Evolutionary conservation across 2,329 filamentous ascomycete species (phyloP).

Genomic region (Venturia pyrina): DNA sequence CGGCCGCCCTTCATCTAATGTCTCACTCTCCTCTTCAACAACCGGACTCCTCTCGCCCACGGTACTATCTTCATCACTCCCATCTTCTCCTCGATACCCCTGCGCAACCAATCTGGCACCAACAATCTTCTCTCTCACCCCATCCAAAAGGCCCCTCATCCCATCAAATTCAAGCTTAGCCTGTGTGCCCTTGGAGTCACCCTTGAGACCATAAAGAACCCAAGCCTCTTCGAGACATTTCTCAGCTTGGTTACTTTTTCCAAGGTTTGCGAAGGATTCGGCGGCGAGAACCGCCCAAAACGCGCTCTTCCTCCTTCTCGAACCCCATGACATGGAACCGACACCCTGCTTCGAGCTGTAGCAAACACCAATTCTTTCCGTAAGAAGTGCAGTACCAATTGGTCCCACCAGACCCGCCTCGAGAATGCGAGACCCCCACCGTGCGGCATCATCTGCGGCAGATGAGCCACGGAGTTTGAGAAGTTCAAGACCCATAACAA

Average conservation of each 20-base stretch:
- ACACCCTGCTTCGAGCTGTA: conserved; percentile 62
- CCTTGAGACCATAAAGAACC: conserved; percentile 38
- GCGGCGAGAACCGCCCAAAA: conserved; percentile 80
- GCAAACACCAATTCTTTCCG: conserved; percentile 76
- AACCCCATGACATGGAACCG: conserved; percentile 58
- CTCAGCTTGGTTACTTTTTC: conserved; percentile 69
- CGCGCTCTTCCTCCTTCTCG: conserved; percentile 58
- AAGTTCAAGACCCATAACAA: conserved; percentile 70
- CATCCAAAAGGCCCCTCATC: conserved; percentile 54
- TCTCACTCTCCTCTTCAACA: conserved; percentile 21
- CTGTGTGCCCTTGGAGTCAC: conserved; percentile 20
- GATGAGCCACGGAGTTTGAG: conserved; percentile 55
- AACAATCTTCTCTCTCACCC: conserved; percentile 54
- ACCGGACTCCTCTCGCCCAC: conserved; percentile 16
- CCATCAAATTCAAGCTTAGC: conserved; percentile 37
- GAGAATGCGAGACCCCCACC: conserved; percentile 71
- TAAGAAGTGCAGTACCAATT: conserved; percentile 71
- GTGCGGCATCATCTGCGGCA: conserved; percentile 75
- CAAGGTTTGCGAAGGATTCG: conserved; percentile 71
- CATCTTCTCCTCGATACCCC: conserved; percentile 21
- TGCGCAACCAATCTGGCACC: conserved; percentile 25
- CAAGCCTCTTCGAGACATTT: conserved; percentile 63
- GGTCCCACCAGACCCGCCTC: conserved; percentile 66
- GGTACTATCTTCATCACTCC: conserved; percentile 26
- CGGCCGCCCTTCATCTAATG: conserved; percentile 23